Conservation (phyloP, 2,329 filamentous ascomycete species). For the Endoconidiophora polonica region DNA sequence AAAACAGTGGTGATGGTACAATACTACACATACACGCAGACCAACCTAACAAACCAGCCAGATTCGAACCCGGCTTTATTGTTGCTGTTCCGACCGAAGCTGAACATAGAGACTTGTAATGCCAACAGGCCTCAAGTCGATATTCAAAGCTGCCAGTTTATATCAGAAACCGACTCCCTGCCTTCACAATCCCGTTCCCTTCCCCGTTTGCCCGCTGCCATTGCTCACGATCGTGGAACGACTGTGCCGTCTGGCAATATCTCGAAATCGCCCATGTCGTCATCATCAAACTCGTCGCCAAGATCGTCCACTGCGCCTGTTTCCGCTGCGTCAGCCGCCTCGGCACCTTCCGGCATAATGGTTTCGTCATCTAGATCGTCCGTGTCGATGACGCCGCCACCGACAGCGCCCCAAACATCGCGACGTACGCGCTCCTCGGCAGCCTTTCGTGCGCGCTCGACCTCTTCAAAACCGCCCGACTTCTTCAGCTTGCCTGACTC, state of each 20-base stretch:
- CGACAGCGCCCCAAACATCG: conserved; percentile 51
- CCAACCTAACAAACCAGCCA: neutral
- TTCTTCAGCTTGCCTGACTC: conserved; percentile 88
- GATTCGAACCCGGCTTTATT: neutral
- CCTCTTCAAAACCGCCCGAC: conserved; percentile 85
- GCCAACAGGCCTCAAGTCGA: too few species aligned
- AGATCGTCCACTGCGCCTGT: neutral
- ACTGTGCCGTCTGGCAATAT: conserved; percentile 12
- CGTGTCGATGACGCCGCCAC: conserved; percentile 25
- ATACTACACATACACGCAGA: neutral
- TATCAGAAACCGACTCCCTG: neutral
- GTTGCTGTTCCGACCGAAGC: too few species aligned
- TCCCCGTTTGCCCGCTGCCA: too few species aligned
- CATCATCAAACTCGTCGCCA: conserved; percentile 6
- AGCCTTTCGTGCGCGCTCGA: conserved; percentile 64
- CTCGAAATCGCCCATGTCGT: conserved; percentile 12
- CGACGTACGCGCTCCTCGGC: conserved; percentile 77
- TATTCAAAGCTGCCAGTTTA: neutral
- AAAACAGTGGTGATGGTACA: neutral
- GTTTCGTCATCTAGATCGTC: conserved; percentile 17
- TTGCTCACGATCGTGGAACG: conserved; percentile 1
- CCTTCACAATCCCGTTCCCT: too few species aligned
- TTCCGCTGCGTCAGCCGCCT: conserved; percentile 9
- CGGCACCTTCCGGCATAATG: conserved; percentile 13
- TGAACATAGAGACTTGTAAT: too few species aligned